These are phyloP conservation scores for Scutellaria barbata DNA, from an alignment of 257 asterid species.

Conservation along the genomic window DNA sequence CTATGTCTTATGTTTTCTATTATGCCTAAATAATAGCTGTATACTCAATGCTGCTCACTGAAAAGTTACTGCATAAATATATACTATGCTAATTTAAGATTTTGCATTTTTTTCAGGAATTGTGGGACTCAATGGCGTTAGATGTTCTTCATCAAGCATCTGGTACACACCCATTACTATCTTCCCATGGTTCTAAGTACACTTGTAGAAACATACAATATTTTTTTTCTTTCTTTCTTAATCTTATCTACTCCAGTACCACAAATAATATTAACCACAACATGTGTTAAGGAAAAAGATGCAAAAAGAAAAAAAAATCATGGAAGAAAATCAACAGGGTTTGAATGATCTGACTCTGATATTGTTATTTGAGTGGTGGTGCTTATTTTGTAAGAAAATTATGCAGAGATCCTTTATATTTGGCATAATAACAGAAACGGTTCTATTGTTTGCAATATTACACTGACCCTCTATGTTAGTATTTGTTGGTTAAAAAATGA, in stretches of 20 bases:
- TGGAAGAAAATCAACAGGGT: not conserved
- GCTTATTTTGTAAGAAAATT: constrained; percentile 13
- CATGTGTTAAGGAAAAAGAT: not conserved
- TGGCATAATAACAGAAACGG: constrained; percentile 6
- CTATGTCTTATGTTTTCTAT: not conserved
- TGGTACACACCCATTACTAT: constrained; percentile 49
- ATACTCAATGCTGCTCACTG: constrained; percentile 14
- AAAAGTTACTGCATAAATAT: constrained; percentile 1
- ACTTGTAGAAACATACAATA: not conserved
- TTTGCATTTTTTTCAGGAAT: constrained; percentile 50
- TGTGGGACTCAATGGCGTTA: constrained; percentile 88
- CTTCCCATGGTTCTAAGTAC: not conserved
- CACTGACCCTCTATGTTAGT: not conserved
- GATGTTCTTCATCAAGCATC: constrained; percentile 85
- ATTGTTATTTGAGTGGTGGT: not conserved
- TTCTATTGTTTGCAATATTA: not conserved
- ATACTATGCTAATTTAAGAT: constrained; percentile 9
- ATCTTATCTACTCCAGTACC: constrained; percentile 3
- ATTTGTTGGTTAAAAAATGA: not conserved
- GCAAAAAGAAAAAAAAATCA: constrained; percentile 5
- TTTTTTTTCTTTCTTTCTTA: not conserved
- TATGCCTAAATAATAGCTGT: not conserved
- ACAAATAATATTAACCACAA: not conserved
- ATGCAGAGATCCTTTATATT: not conserved
- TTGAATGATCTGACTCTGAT: not conserved